phyloP scores from a whole-genome alignment of 768 basidiomycete species.

The Ephemerocybe angulata region DNA sequence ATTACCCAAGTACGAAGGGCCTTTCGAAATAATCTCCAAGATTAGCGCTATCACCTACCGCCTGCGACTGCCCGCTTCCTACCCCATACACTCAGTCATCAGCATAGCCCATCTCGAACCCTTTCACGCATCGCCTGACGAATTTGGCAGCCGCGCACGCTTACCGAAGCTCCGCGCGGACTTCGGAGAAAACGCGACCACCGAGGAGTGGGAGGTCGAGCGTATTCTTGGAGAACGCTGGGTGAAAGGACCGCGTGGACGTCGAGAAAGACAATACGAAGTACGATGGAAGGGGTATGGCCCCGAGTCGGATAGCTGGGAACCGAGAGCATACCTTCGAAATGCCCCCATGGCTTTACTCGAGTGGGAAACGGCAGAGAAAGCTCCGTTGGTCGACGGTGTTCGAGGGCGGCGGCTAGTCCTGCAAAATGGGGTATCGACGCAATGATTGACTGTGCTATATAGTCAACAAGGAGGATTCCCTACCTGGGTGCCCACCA shows the following conservation, averaged over 20 bases:
- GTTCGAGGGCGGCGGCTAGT: too few relatives aligned
- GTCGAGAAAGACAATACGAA: not conserved
- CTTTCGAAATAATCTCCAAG: slow-evolving; percentile 26
- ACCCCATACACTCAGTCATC: slow-evolving; percentile 28
- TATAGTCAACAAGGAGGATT: too few relatives aligned
- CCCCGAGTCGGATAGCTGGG: not conserved
- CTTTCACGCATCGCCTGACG: slow-evolving; percentile 19
- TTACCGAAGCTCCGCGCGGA: not conserved
- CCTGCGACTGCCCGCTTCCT: slow-evolving; percentile 24
- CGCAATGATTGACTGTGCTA: too few relatives aligned
- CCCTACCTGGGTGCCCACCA: too few relatives aligned
- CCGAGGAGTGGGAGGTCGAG: slow-evolving; percentile 21
- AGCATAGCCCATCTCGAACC: slow-evolving; percentile 30
- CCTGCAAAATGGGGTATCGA: too few relatives aligned
- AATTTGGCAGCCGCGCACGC: slow-evolving; percentile 14
- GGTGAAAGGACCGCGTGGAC: not conserved
- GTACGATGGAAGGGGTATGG: not conserved
- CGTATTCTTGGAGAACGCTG: slow-evolving; percentile 10
- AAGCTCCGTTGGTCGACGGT: too few relatives aligned
- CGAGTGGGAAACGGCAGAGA: not conserved
- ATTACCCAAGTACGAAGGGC: slow-evolving; percentile 26
- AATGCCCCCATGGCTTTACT: not conserved
- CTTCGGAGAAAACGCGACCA: slow-evolving; percentile 2
- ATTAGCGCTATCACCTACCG: slow-evolving; percentile 25
- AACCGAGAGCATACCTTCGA: not conserved